These are phyloP conservation scores for Mortierella sp. DNA, from an alignment of 371 early-diverging fungal species.

Conservation along the genomic window DNA sequence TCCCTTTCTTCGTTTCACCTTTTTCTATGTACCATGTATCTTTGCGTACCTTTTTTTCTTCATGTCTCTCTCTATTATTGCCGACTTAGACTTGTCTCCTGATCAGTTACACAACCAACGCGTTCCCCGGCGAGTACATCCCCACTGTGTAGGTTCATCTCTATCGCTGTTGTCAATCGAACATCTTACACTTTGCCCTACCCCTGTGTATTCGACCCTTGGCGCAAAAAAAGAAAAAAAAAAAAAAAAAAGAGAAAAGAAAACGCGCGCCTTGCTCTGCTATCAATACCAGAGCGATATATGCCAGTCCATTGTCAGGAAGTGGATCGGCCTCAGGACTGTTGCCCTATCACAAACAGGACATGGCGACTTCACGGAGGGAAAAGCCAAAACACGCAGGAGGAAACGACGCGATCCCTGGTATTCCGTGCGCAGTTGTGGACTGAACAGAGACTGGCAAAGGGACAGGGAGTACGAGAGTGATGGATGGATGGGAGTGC, in stretches of 20 bases:
- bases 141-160: conserved; percentile 91
- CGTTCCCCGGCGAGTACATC: conserved; percentile 98
- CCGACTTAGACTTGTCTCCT: conserved; percentile 92
- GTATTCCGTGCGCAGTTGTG: not conserved
- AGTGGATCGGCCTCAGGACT: not conserved
- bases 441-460: not conserved
- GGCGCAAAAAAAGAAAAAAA: not conserved
- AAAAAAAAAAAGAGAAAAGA: not conserved
- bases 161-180: conserved; percentile 87
- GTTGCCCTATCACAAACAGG: not conserved
- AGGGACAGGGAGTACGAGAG: not conserved
- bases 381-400: not conserved
- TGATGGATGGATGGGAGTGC: not conserved
- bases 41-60: not conserved
- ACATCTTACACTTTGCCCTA: conserved; percentile 97
- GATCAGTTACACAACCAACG: conserved; percentile 97
- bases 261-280: not conserved
- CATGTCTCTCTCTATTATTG: conserved; percentile 72
- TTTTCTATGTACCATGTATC: not conserved
- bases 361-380: not conserved
- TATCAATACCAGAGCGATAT: not conserved
- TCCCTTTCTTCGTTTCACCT: conserved; percentile 13
- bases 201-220: conserved; percentile 27
- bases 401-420: not conserved
- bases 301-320: not conserved